Evolutionary conservation across 2,329 filamentous ascomycete genomes (phyloP).

Genomic region (Gyromitra esculenta): DNA sequence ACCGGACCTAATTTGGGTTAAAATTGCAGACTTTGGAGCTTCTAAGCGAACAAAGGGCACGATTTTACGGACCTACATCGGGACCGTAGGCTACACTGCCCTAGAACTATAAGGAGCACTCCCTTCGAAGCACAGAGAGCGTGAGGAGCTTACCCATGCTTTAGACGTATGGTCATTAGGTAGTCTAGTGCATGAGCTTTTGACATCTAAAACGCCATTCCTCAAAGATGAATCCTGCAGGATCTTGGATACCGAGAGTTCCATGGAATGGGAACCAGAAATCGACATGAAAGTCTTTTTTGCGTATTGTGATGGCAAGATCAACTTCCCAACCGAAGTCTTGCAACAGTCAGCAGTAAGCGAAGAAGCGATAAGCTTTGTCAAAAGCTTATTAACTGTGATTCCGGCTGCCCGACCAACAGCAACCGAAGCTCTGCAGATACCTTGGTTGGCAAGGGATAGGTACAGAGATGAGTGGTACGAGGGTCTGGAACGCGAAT

Average conservation of each 20-base stretch:
- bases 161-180: constrained; percentile 5
- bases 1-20: neutral
- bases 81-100: neutral
- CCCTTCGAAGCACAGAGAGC: neutral
- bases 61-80: neutral
- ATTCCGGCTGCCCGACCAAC: neutral
- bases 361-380: constrained; percentile 4
- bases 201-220: constrained; percentile 3
- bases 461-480: neutral
- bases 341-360: neutral
- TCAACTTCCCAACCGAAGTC: neutral
- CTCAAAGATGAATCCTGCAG: neutral
- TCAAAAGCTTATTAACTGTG: neutral
- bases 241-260: neutral
- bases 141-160: neutral
- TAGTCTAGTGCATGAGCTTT: neutral
- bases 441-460: neutral
- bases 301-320: neutral
- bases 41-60: constrained; percentile 5
- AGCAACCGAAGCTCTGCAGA: neutral
- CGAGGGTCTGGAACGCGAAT: neutral
- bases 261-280: neutral
- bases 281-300: neutral
- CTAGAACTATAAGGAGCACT: neutral
- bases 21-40: constrained; percentile 10